These are phyloP conservation scores for Colletotrichum chlorophyti DNA, from an alignment of 2,329 filamentous ascomycete genomes.

Conservation along the genomic window DNA sequence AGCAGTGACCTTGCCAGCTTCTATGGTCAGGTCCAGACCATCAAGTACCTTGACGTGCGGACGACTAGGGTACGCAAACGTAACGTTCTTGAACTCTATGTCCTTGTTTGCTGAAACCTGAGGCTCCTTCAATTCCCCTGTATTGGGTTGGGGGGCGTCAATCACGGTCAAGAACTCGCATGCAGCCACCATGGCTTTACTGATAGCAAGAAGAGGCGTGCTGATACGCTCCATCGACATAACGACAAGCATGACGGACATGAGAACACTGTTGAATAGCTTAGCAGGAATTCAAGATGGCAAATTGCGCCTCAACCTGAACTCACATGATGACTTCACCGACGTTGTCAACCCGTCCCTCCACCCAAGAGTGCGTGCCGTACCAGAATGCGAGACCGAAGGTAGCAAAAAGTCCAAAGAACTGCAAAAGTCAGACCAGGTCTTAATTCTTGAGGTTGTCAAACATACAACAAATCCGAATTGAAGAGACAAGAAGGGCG, in stretches of 20 bases:
- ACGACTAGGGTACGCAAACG: conserved; percentile 76
- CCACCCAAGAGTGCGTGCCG: conserved; percentile 57
- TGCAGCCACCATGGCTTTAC: conserved; percentile 64
- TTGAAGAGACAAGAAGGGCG: conserved; percentile 59
- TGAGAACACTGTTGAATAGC: conserved; percentile 47
- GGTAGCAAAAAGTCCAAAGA: conserved; percentile 58
- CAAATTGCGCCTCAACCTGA: not conserved
- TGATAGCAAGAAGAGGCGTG: conserved; percentile 63
- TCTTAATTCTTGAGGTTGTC: not conserved
- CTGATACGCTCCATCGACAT: conserved; percentile 64
- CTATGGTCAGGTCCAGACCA: conserved; percentile 62
- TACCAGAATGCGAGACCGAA: conserved; percentile 70
- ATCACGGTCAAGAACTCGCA: conserved; percentile 65
- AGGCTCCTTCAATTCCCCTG: conserved; percentile 43
- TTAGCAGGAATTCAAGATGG: conserved; percentile 8
- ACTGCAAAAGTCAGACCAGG: conserved; percentile 40
- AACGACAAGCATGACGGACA: conserved; percentile 65
- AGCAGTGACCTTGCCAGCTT: conserved; percentile 72
- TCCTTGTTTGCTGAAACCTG: conserved; percentile 46
- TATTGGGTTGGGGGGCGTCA: conserved; percentile 49
- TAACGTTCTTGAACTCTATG: conserved; percentile 65
- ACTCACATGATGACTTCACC: conserved; percentile 63
- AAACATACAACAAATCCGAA: conserved; percentile 54
- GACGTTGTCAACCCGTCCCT: conserved; percentile 54
- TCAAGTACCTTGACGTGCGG: conserved; percentile 70